These are phyloP conservation scores for Drechslerella dactyloides DNA, from an alignment of 2,329 filamentous ascomycete species.

Conservation along the genomic window DNA sequence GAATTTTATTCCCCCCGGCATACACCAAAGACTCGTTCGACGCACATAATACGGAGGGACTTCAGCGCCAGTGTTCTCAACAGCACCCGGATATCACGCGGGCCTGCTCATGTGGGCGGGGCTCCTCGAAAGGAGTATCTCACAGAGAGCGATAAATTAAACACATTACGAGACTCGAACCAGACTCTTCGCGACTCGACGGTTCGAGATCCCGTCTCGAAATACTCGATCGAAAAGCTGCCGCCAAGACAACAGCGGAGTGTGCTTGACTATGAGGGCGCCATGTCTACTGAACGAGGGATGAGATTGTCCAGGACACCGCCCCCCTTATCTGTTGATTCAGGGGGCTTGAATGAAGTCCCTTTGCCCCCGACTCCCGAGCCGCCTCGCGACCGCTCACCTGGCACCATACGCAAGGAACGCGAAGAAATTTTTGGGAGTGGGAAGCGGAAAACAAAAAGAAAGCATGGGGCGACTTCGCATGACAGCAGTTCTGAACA, in stretches of 20 bases:
- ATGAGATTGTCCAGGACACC: conserved; percentile 28
- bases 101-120: neutral
- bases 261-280: too few relatives aligned
- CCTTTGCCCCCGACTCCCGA: conserved; percentile 29
- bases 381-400: conserved; percentile 20
- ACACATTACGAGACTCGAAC: conserved; percentile 15
- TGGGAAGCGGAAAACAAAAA: conserved; percentile 17
- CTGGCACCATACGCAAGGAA: conserved; percentile 22
- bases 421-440: conserved; percentile 40
- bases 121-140: conserved; percentile 17
- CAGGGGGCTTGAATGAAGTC: conserved; percentile 16
- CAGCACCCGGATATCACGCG: neutral
- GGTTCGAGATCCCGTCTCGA: neutral
- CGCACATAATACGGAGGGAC: neutral
- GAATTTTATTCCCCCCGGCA: neutral
- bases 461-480: neutral
- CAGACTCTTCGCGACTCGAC: neutral
- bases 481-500: conserved; percentile 9
- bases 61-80: too few relatives aligned
- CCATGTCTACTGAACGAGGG: neutral
- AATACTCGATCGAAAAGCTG: conserved; percentile 6
- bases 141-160: conserved; percentile 17
- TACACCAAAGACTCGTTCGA: neutral
- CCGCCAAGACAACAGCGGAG: neutral
- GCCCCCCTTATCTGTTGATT: conserved; percentile 15